A percentile compares a stretch with the other conserved stretches of the same genome.
phyloP scores from a whole-genome alignment of 139 green algal genomes.

The Chlorella vulgaris region DNA sequence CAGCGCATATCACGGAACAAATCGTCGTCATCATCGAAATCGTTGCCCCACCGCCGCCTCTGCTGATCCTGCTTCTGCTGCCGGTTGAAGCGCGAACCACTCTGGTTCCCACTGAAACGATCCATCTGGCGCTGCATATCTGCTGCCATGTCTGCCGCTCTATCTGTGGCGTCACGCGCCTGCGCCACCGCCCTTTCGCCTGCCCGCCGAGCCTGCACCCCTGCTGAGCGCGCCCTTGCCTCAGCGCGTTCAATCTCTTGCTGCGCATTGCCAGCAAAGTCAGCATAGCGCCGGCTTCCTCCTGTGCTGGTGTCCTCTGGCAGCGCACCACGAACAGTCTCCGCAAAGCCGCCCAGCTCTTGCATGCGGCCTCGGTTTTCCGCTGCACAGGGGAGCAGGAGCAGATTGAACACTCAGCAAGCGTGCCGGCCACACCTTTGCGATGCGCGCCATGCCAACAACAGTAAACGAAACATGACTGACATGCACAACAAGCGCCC shows the following conservation, averaged over 20 bases:
- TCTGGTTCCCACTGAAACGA: neutral
- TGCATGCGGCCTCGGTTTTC: conserved; percentile 11
- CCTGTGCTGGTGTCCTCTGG: neutral
- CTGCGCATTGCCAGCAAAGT: neutral
- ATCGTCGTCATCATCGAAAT: conserved; percentile 24
- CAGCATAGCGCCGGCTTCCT: neutral
- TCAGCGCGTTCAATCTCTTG: neutral
- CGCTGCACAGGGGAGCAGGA: neutral
- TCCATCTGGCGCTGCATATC: too few relatives aligned
- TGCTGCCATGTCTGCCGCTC: neutral
- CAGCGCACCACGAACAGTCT: neutral
- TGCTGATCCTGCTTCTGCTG: neutral
- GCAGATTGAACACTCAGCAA: neutral
- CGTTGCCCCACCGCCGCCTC: neutral
- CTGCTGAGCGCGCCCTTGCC: neutral
- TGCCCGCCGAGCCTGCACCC: neutral
- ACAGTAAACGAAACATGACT: too few relatives aligned
- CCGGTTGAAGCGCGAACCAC: neutral
- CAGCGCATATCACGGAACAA: neutral
- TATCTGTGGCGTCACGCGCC: too few relatives aligned
- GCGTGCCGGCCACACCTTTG: too few relatives aligned
- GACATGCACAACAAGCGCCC: too few relatives aligned
- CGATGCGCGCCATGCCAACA: too few relatives aligned
- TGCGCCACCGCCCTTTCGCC: neutral
- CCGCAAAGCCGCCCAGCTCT: conserved; percentile 6